Evolutionary conservation across 2,329 filamentous ascomycete species (phyloP), one percentile per base, ranked within the genome.

Genomic region (Ophiocordyceps sinensis): DNA sequence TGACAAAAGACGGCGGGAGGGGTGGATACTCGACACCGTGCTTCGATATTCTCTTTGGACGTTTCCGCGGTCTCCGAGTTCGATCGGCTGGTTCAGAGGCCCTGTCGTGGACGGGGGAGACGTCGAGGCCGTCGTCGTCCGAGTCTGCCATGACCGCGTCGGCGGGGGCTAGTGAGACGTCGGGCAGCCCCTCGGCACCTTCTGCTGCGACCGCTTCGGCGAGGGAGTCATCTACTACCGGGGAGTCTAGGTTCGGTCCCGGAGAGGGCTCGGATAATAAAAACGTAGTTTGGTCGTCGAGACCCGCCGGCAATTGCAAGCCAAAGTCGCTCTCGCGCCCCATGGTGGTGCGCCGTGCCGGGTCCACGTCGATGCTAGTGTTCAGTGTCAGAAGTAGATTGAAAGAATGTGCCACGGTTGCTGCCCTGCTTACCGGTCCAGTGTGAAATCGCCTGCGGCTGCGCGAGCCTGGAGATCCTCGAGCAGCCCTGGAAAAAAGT

Each of bases 1-100:
- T 89, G 39, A 94, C 77, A 17, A 88, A 76, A 0, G 76, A 71
- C 1, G 73, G 63, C 3, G 87, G 85, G 35, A 94, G 64, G 1
- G 80, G 78, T 1, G 85, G 82, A 48, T 88, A 87, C 45, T 81
- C 74, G 39, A 83, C 77, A 23, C 85, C 85, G 53, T 87, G 69
- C 38, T 73, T 73, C 1, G 86, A 93, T 38, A 77, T 48, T 12
- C 58, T 55, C 50, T 70, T 71, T 44, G 55, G 61, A 45, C 58
- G 61, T 44, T 57, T 59, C 35, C 47, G 45, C 13, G 50, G 41
- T 19, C 48, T 51, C 11, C 49, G 7, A 13, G 40, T 36, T n/a
- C 36, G 31, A n/a, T n/a, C 9, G 13, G 14, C 15, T 2, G 37
- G 30, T 15, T 29, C 19, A 12, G 38, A 29, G 10, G 23, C 21